Conservation (phyloP, 2,329 filamentous ascomycete genomes). For the Talaromyces funiculosus region DNA sequence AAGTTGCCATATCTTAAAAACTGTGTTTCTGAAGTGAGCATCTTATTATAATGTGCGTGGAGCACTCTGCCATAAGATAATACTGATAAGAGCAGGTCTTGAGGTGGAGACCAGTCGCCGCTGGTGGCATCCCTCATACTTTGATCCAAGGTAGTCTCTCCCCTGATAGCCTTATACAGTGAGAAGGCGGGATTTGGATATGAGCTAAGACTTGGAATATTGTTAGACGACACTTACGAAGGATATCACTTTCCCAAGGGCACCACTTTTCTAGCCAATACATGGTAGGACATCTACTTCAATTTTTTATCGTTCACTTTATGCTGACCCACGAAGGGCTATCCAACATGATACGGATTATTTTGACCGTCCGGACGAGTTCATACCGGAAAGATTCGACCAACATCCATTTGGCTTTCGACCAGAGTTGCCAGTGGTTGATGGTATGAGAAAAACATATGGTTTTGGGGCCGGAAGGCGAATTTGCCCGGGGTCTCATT, state of each 20-base stretch:
- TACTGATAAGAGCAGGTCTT: not conserved
- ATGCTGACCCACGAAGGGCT: not conserved
- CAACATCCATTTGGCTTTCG: not conserved
- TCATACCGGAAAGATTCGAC: not conserved
- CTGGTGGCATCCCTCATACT: not conserved
- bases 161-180: too few relatives aligned
- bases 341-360: not conserved
- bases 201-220: not conserved
- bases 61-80: too few relatives aligned
- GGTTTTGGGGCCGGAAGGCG: not conserved
- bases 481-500: not conserved
- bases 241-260: not conserved
- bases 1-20: not conserved
- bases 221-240: not conserved
- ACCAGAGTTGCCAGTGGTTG: not conserved
- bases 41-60: too few relatives aligned
- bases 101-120: not conserved
- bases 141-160: not conserved
- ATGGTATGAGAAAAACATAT: not conserved
- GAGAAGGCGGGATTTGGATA: too few relatives aligned
- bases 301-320: not conserved
- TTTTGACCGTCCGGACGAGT: not conserved
- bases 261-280: not conserved
- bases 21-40: not conserved
- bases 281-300: not conserved